Conservation (phyloP, 306 rosid genomes). For the Glycyrrhiza uralensis region DNA sequence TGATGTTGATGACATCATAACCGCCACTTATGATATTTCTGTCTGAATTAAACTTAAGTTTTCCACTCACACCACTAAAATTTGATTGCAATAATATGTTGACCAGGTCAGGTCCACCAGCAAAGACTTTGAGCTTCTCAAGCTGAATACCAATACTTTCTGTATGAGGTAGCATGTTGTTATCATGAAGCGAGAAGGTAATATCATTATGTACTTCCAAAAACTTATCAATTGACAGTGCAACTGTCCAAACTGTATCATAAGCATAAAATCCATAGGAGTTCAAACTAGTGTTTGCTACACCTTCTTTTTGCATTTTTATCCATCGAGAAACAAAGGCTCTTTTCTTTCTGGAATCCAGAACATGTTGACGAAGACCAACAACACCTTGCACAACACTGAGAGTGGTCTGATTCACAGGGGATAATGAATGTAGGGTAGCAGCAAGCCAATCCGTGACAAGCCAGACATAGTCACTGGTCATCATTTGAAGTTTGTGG, state of each 20-base stretch:
- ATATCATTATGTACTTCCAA: slow-evolving; percentile 43
- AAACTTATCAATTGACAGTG: slow-evolving; percentile 57
- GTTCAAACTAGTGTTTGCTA: slow-evolving; percentile 44
- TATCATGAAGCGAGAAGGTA: slow-evolving; percentile 48
- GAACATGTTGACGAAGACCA: slow-evolving; percentile 67
- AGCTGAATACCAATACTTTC: slow-evolving; percentile 46
- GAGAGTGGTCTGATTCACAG: slow-evolving; percentile 40
- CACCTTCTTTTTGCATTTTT: slow-evolving; percentile 42
- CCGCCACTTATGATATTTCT: slow-evolving; percentile 55
- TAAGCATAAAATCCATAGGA: slow-evolving; percentile 75
- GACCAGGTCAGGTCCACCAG: slow-evolving; percentile 62
- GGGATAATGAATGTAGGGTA: slow-evolving; percentile 62
- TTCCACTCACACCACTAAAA: slow-evolving; percentile 81
- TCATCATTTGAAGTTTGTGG: slow-evolving; percentile 72
- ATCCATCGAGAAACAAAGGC: slow-evolving; percentile 60
- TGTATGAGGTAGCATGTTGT: slow-evolving; percentile 5
- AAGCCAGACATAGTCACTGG: slow-evolving; percentile 71
- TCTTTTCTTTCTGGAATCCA: slow-evolving; percentile 51
- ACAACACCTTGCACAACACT: slow-evolving; percentile 72
- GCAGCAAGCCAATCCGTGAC: slow-evolving; percentile 86
- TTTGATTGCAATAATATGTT: slow-evolving; percentile 48
- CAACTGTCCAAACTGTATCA: slow-evolving; percentile 80
- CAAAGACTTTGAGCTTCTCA: slow-evolving; percentile 64
- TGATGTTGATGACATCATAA: slow-evolving; percentile 76
- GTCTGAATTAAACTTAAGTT: slow-evolving; percentile 47